Conservation (phyloP, 1,139 yeast genomes). For the Suhomyces bokatorum region DNA sequence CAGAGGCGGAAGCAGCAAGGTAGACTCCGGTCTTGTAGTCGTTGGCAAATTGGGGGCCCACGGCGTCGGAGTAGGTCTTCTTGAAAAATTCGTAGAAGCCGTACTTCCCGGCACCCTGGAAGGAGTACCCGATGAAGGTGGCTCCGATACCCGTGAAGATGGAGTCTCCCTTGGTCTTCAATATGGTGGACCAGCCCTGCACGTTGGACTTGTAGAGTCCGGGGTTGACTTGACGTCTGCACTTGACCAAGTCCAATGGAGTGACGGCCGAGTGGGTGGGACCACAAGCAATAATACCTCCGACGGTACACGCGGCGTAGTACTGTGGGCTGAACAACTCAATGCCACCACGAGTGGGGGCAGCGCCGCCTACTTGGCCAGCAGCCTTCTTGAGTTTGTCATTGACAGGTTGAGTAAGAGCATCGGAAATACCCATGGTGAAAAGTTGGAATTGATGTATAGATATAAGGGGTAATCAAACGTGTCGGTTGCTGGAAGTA, state of each 20-base stretch:
- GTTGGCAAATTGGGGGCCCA: slow-evolving; percentile 64
- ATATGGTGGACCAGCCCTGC: slow-evolving; percentile 75
- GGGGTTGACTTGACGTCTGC: slow-evolving; percentile 86
- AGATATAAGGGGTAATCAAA: no score
- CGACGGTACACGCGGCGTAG: slow-evolving; percentile 80
- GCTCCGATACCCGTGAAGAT: slow-evolving; percentile 88
- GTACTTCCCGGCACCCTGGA: slow-evolving; percentile 96
- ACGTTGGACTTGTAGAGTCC: slow-evolving; percentile 68
- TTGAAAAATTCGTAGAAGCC: slow-evolving; percentile 92
- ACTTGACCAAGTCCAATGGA: slow-evolving; percentile 89
- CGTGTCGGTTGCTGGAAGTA: no score
- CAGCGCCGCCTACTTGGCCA: slow-evolving; percentile 17
- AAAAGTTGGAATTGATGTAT: background rate
- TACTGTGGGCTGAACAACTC: slow-evolving; percentile 67
- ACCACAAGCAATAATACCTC: slow-evolving; percentile 92
- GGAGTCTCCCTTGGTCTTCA: slow-evolving; percentile 74
- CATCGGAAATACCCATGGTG: slow-evolving; percentile 25
- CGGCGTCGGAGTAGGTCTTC: slow-evolving; percentile 65
- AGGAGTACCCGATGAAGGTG: slow-evolving; percentile 84
- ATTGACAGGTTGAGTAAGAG: slow-evolving; percentile 34
- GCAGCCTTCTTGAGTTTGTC: slow-evolving; percentile 26
- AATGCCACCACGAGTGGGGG: slow-evolving; percentile 30
- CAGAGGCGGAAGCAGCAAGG: slow-evolving; percentile 85
- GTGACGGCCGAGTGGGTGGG: slow-evolving; percentile 93
- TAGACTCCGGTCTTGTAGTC: slow-evolving; percentile 73